Evolutionary conservation across 2,329 filamentous ascomycete genomes (phyloP), one percentile per base, ranked within the genome.

Genomic region (Sporothrix sp.): DNA sequence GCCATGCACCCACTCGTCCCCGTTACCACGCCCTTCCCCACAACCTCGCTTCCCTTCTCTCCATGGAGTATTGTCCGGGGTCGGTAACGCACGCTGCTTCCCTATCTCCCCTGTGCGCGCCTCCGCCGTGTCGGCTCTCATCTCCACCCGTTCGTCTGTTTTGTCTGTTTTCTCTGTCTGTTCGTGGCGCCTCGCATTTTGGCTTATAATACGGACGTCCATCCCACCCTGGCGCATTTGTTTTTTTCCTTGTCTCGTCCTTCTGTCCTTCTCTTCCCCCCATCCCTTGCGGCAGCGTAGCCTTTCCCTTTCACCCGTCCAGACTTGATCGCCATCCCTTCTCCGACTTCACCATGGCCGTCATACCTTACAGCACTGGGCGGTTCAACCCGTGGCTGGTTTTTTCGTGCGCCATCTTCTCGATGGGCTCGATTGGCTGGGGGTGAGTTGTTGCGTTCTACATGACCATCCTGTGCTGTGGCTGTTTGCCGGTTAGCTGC

Each of bases 361-460:
- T 1, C 27, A 21, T 10, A 27, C 25, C 28, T 10, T 51, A 51
- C 27, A 39, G 4, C 44, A 44, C 11, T 21, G 46, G 33, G 4
- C 36, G 42, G 44, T 23, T 54, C 20, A 52, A 49, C 49, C 44
- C 25, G 37, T 55, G 53, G 53, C 51, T 55, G n/a, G n/a, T 51
- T 28, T 42, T 51, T 11, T 53, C 51, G 16, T 55, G 53, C 13
- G 40, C 45, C 32, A 28, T 55, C 42, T 53, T 55, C n/a, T 53
- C 53, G 4, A 55, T 53, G 53, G 53, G 53, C 21, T 47, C 51
- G 9, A 55, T 55, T 47, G 52, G 52, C 21, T 55, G 53, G 53
- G 53, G 48, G 48, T 50, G 28, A 27, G 48, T 37, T n/a, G n/a
- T n/a, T n/a, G n/a, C n/a, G n/a, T n/a, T n/a, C n/a, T 35, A 18